Percentiles rank a stretch among this genome's conserved stretches.
Evolutionary conservation across 352 stramenopile genomes (phyloP).

Genomic region (Globisporangium acanthophoron): DNA sequence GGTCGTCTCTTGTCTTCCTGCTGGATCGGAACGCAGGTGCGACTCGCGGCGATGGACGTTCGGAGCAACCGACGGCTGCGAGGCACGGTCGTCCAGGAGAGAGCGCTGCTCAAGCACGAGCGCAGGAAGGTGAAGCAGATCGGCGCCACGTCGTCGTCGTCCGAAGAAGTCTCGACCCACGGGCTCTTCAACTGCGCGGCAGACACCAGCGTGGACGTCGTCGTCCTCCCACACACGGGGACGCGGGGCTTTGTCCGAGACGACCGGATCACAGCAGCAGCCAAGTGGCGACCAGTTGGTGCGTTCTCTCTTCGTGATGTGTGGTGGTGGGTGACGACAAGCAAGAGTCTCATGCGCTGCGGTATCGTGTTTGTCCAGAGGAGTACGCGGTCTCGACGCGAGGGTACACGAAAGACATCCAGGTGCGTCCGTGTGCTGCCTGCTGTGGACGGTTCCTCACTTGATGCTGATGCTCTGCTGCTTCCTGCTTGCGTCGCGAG

Average conservation of each 20-base stretch:
- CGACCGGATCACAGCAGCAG: not conserved
- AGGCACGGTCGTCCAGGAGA: slow-evolving; percentile 27
- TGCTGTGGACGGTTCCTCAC: not conserved
- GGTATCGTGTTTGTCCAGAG: not conserved
- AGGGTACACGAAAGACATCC: slow-evolving; percentile 15
- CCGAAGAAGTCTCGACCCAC: slow-evolving; percentile 5
- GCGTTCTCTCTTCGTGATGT: not conserved
- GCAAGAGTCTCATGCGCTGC: not conserved
- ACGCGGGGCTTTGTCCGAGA: slow-evolving; percentile 15
- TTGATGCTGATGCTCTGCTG: not conserved
- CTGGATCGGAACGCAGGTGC: slow-evolving; percentile 17
- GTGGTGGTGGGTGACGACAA: too few relatives aligned
- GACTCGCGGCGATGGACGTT: slow-evolving; percentile 23
- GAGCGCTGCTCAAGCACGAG: slow-evolving; percentile 16
- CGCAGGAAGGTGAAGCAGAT: not conserved
- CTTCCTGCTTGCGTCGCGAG: not conserved
- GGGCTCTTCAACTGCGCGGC: slow-evolving; percentile 1
- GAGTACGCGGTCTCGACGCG: slow-evolving; percentile 5
- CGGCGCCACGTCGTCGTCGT: slow-evolving; percentile 7
- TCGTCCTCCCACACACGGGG: slow-evolving; percentile 2
- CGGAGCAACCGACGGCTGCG: slow-evolving; percentile 21
- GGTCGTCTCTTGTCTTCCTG: not conserved
- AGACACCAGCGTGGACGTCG: not conserved
- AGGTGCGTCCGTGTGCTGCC: not conserved
- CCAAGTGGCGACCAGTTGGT: slow-evolving; percentile 16